These are phyloP conservation scores for Ulota crispa DNA, from an alignment of 225 moss, liverwort and hornwort species.

Conservation along the genomic window DNA sequence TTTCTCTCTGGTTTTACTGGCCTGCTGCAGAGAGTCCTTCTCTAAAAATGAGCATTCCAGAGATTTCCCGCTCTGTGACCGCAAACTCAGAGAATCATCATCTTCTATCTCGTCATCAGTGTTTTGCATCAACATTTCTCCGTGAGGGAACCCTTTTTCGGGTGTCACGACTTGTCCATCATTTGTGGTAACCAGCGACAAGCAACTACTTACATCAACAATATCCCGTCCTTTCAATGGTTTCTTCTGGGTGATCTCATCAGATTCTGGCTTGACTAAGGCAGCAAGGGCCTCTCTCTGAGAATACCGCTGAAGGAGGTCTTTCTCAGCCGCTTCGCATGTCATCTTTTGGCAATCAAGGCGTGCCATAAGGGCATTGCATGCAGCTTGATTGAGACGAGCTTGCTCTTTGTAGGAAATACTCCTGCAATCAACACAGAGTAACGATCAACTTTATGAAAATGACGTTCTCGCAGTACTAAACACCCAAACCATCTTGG, in stretches of 20 bases:
- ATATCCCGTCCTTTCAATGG: slow-evolving; percentile 47
- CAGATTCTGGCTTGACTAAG: slow-evolving; percentile 40
- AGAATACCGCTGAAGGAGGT: slow-evolving; percentile 64
- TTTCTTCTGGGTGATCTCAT: slow-evolving; percentile 29
- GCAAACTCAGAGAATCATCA: slow-evolving; percentile 36
- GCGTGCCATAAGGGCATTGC: slow-evolving; percentile 69
- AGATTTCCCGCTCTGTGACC: slow-evolving; percentile 28
- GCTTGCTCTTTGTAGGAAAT: slow-evolving; percentile 73
- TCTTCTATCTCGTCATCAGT: slow-evolving; percentile 50
- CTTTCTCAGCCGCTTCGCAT: slow-evolving; percentile 68
- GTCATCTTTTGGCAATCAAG: slow-evolving; percentile 75
- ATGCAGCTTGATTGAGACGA: slow-evolving; percentile 74
- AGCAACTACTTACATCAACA: slow-evolving; percentile 65
- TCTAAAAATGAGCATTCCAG: slow-evolving; percentile 25
- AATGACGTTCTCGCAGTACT: neutral
- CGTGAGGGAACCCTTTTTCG: slow-evolving; percentile 48
- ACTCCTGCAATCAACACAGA: slow-evolving; percentile 40
- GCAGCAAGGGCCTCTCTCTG: slow-evolving; percentile 58
- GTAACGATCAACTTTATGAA: neutral
- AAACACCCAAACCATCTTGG: neutral
- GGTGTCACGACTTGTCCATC: slow-evolving; percentile 58
- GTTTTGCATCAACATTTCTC: slow-evolving; percentile 37
- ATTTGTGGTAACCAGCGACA: slow-evolving; percentile 52
- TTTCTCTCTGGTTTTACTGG: slow-evolving; percentile 21
- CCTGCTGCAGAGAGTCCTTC: slow-evolving; percentile 22